Base-by-base conservation (phyloP, 2,329 filamentous ascomycete species). In the Diplocarpon mali region DNA sequence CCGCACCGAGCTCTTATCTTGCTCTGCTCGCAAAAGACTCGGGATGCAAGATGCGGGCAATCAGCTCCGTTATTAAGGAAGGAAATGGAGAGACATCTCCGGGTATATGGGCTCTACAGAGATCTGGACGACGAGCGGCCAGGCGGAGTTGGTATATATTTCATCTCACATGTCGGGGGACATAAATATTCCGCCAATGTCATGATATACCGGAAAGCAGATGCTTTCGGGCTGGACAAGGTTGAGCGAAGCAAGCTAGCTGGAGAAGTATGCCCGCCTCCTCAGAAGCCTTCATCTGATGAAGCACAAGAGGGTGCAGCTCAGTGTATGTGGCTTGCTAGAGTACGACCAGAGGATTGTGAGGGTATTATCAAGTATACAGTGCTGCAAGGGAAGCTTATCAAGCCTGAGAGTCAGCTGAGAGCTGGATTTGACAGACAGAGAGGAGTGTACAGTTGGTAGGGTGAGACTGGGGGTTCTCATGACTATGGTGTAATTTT, bases 151-250 rank as follows among this genome's bases (percentile, higher is more conserved):
- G 90, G 87, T 0, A 85, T 98, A 53, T 95, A 95, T 67, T 96
- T 95, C 62, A 93, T 96, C 60, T 90, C 80, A 54, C 92, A 98
- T 60, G 88, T 95, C 2, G 92, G 92, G 24, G 92, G 92, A 0
- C 92, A 98, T 69, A 95, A 95, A 68, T 96, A 94, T 67, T 80
- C 82, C 38, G 92, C 92, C 24, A 98, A 98, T 58, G 78, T 96
- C 56, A 85, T 98, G 69, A 72, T 98, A 1, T 96, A 98, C 64
- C 76, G 92, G 9, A 73, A 57, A 46, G 49, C 54, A 34, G 52
- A 63, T 49, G 60, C 60, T 5, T 62, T 62, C 49, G 60, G 60
- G 7, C 20, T 62, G 14, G 59, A 62, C 37, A 34, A 46, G 7
- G 41, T 61, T 32, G 53, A 59, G 34, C 49, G 59, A 35, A 58